These are phyloP conservation scores for Plasmodium adleri DNA, from an alignment of 169 alveolate genomes.

Conservation along the genomic window DNA sequence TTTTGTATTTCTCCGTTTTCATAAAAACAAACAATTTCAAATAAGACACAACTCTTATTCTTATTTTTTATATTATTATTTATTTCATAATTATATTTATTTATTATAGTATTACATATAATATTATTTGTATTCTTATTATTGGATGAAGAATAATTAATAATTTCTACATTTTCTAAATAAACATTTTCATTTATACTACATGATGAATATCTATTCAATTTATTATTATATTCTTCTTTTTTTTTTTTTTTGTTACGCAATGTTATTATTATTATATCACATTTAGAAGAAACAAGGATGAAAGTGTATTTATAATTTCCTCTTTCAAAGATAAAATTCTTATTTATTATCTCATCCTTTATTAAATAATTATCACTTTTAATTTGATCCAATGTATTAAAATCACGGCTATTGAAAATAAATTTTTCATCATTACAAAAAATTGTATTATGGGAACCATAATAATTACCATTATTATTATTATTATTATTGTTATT, in stretches of 20 bases:
- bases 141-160: constrained; percentile 12
- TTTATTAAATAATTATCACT: no score
- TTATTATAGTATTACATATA: constrained; percentile 17
- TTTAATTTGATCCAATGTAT: no score
- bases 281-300: constrained; percentile 34
- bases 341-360: neutral
- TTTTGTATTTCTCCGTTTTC: constrained; percentile 31
- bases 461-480: neutral
- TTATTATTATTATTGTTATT: neutral
- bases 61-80: constrained; percentile 13
- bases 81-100: constrained; percentile 53
- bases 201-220: constrained; percentile 26
- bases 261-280: constrained; percentile 22
- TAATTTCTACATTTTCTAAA: neutral
- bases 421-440: no score
- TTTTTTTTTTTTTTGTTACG: constrained; percentile 19
- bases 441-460: no score
- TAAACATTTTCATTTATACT: neutral
- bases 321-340: neutral
- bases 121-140: neutral
- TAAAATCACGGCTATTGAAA: no score
- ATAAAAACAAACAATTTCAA: constrained; percentile 52
- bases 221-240: neutral
- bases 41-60: constrained; percentile 18
- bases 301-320: constrained; percentile 17